Evolutionary conservation across 2,329 filamentous ascomycete genomes (phyloP).

Genomic region (Ophiognomonia clavigignenti-juglandacearum): DNA sequence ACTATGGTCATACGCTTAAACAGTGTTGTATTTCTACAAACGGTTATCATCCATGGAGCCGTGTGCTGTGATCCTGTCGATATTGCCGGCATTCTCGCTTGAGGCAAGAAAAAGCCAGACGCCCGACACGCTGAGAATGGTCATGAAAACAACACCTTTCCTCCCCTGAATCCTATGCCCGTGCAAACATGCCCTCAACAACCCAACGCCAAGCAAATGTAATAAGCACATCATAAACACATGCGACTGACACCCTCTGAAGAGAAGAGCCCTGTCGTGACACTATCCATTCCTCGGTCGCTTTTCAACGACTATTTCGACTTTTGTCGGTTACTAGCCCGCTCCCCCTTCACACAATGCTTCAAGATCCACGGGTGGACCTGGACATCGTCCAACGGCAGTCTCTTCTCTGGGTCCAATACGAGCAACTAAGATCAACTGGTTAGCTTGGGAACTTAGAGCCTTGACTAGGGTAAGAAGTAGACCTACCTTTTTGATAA

Average conservation of each 20-base stretch:
- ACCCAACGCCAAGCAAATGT: slow-evolving; percentile 14
- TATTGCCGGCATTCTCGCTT: neutral
- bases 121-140: slow-evolving; percentile 11
- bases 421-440: slow-evolving; percentile 66
- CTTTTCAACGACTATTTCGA: slow-evolving; percentile 20
- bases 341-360: slow-evolving; percentile 71
- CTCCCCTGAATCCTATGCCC: slow-evolving; percentile 1
- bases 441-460: slow-evolving; percentile 13
- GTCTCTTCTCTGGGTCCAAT: slow-evolving; percentile 87
- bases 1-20: slow-evolving; percentile 11
- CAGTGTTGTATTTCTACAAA: slow-evolving; percentile 10
- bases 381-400: slow-evolving; percentile 84
- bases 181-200: neutral
- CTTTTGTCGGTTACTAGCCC: slow-evolving; percentile 47
- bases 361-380: slow-evolving; percentile 95
- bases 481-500: slow-evolving; percentile 80
- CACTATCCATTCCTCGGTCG: neutral
- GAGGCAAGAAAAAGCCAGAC: neutral
- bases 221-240: slow-evolving; percentile 5
- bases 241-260: neutral
- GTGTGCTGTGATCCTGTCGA: slow-evolving; percentile 5
- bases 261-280: neutral
- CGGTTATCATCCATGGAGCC: neutral
- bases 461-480: neutral
- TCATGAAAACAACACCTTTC: neutral